Evolutionary conservation across 352 stramenopile genomes (phyloP).

Genomic region (Phytophthora cryptogea): DNA sequence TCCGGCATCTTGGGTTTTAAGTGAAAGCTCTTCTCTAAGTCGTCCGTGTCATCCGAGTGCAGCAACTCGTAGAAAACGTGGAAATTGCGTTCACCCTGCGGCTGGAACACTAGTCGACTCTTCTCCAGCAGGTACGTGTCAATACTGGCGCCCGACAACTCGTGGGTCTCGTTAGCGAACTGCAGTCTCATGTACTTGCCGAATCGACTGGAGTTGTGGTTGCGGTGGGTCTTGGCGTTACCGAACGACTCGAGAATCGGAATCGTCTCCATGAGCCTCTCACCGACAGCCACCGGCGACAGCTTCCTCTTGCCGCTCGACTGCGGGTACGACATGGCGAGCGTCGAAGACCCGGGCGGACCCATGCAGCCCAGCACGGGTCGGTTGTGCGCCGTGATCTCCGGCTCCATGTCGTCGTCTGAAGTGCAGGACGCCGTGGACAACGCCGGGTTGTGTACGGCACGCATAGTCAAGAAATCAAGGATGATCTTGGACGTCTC

Average conservation of each 20-base stretch:
- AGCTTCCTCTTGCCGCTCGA: conserved; percentile 59
- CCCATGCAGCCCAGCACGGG: conserved; percentile 33
- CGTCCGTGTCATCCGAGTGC: conserved; percentile 56
- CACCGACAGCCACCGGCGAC: conserved; percentile 69
- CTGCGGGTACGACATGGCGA: conserved; percentile 76
- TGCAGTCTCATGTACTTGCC: conserved; percentile 92
- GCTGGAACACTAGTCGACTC: conserved; percentile 79
- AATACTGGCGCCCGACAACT: conserved; percentile 84
- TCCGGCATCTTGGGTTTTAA: conserved; percentile 63
- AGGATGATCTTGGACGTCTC: conserved; percentile 95
- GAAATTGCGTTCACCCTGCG: conserved; percentile 82
- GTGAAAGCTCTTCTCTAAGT: conserved; percentile 53
- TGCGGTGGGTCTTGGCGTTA: conserved; percentile 89
- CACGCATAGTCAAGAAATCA: conserved; percentile 82
- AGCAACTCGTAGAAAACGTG: conserved; percentile 89
- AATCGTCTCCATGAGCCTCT: conserved; percentile 86
- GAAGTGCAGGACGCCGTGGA: conserved; percentile 55
- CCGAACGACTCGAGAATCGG: conserved; percentile 93
- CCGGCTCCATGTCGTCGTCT: conserved; percentile 68
- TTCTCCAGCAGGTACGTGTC: conserved; percentile 87
- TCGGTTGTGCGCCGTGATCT: conserved; percentile 48
- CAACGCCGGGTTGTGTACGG: conserved; percentile 49
- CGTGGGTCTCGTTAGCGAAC: conserved; percentile 65
- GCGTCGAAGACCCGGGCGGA: conserved; percentile 49
- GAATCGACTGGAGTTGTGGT: conserved; percentile 92